These are phyloP conservation scores for Clitoria ternatea DNA, from an alignment of 306 rosid genomes.

Conservation along the genomic window DNA sequence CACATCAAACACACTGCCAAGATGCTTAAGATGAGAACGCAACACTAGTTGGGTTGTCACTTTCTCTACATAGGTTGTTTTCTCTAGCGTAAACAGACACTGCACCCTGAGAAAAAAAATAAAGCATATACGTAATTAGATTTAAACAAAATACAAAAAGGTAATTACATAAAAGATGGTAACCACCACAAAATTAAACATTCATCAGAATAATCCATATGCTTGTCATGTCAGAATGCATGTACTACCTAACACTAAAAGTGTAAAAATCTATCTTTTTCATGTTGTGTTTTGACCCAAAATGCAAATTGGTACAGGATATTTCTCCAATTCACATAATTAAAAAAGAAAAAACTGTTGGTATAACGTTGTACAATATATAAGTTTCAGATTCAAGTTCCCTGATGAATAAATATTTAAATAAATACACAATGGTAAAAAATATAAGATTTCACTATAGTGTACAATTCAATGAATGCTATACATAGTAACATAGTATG, in stretches of 20 bases:
- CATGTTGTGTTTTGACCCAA: neutral
- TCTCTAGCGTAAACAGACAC: too few species aligned
- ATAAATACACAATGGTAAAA: conserved; percentile 11
- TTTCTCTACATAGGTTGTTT: too few species aligned
- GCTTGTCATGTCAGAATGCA: neutral
- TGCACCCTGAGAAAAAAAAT: too few species aligned
- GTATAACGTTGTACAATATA: neutral
- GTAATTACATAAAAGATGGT: too few species aligned
- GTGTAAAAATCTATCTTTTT: neutral
- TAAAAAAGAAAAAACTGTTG: neutral
- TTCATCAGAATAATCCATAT: neutral
- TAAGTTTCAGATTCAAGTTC: neutral
- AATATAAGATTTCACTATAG: conserved; percentile 12
- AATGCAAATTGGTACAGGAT: neutral
- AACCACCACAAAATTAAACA: neutral
- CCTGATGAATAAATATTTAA: neutral
- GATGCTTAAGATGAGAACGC: too few species aligned
- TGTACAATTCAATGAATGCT: conserved; percentile 17
- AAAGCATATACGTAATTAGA: too few species aligned
- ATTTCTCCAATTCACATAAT: neutral
- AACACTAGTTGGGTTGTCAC: too few species aligned
- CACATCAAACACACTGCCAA: too few species aligned
- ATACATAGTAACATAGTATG: conserved; percentile 24
- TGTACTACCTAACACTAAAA: neutral
- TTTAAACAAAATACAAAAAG: too few species aligned